Evolutionary conservation across 352 stramenopile species (phyloP).

Genomic region (Blastocystis sp.): DNA sequence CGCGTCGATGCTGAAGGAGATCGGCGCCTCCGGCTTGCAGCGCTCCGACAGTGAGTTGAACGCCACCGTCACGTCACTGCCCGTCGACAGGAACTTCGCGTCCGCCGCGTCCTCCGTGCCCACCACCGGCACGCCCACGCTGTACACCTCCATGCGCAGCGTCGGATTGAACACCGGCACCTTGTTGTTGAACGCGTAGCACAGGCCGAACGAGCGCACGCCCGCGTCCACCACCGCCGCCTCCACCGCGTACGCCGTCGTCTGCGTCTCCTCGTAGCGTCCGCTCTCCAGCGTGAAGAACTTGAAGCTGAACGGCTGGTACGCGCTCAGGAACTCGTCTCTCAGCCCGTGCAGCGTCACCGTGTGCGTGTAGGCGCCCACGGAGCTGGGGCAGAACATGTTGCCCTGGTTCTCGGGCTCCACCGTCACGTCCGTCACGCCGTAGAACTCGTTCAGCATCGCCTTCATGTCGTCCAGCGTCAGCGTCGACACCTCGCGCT

Average conservation of each 20-base stretch:
- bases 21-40: conserved; percentile 55
- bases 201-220: conserved; percentile 20
- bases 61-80: conserved; percentile 39
- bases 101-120: conserved; percentile 24
- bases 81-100: conserved; percentile 23
- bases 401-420: neutral
- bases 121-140: conserved; percentile 22
- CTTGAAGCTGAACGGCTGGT: conserved; percentile 11
- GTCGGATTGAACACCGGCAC: conserved; percentile 19
- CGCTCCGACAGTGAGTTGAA: conserved; percentile 11
- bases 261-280: neutral
- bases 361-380: conserved; percentile 34
- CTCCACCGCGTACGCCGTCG: neutral
- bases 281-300: neutral
- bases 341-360: conserved; percentile 39
- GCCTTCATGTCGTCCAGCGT: neutral
- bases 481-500: conserved; percentile 19
- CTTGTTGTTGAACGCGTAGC: conserved; percentile 56
- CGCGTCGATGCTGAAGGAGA: conserved; percentile 14
- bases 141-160: conserved; percentile 56
- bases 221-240: neutral
- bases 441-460: conserved; percentile 57
- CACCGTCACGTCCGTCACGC: neutral
- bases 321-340: conserved; percentile 2
- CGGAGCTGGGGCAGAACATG: conserved; percentile 36